Evolutionary conservation across 1,284 basidiomycete species (phyloP).

Genomic region (Phellopilus nigrolimitatus): DNA sequence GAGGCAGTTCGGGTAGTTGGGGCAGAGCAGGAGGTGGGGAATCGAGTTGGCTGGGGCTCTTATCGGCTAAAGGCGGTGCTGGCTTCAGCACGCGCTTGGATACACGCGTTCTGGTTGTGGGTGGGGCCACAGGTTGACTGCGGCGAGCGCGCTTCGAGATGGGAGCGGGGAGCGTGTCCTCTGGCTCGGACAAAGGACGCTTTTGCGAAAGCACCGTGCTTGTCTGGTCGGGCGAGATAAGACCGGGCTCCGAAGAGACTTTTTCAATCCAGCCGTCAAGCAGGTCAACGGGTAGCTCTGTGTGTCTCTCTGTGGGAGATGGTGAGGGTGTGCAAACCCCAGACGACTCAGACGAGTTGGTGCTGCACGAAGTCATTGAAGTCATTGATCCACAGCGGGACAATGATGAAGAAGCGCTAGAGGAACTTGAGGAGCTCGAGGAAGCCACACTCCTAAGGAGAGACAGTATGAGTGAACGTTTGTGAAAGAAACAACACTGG

Average conservation of each 20-base stretch:
- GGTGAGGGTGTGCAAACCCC: not conserved
- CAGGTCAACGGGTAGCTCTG: not conserved
- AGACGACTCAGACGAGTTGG: not conserved
- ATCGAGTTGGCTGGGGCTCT: no score
- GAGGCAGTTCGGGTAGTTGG: no score
- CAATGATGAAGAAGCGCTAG: not conserved
- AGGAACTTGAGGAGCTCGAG: not conserved
- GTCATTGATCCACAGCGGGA: no score
- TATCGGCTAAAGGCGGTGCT: no score
- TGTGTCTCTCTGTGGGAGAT: not conserved
- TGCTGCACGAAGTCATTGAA: not conserved
- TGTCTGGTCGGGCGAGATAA: constrained; percentile 1
- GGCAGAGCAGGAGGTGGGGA: no score
- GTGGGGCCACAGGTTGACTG: not conserved
- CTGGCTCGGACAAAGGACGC: constrained; percentile 32
- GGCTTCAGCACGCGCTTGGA: no score
- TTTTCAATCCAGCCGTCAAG: constrained; percentile 2
- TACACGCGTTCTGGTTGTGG: no score
- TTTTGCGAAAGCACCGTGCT: constrained; percentile 24
- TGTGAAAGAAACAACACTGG: not conserved
- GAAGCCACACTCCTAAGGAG: constrained; percentile 2
- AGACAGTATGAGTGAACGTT: not conserved
- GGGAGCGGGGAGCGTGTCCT: constrained; percentile 1
- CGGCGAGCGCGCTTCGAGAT: not conserved
- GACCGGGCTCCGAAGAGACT: not conserved